Conservation (phyloP, 768 basidiomycete species). For the Suillus hirtellus region DNA sequence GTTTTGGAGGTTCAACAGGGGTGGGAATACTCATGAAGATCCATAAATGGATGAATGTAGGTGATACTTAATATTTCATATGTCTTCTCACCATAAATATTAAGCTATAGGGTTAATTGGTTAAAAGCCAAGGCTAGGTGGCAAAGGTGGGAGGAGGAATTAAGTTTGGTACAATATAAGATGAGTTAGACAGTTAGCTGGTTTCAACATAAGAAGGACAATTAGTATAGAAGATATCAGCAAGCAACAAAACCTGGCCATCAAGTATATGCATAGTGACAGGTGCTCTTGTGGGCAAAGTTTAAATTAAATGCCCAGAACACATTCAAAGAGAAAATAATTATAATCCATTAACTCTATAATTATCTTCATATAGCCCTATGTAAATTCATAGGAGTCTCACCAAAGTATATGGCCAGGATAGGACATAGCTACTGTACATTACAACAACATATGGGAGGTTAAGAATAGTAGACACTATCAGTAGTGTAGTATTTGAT, state of each 20-base stretch:
- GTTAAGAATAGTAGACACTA: too few relatives aligned
- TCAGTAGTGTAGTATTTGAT: too few relatives aligned
- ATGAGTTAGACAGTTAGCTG: slow-evolving; percentile 21
- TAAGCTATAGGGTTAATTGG: slow-evolving; percentile 9
- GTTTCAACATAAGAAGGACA: slow-evolving; percentile 2
- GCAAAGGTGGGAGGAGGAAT: slow-evolving; percentile 23
- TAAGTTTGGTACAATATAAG: slow-evolving; percentile 17
- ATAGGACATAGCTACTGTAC: too few relatives aligned
- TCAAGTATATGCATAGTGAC: not conserved
- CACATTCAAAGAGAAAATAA: too few relatives aligned
- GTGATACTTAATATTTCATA: slow-evolving; percentile 2
- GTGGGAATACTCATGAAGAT: not conserved
- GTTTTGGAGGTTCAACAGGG: not conserved
- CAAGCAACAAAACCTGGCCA: not conserved
- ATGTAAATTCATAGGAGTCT: too few relatives aligned
- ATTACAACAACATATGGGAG: too few relatives aligned
- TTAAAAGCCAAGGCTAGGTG: slow-evolving; percentile 19
- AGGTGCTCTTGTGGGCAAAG: not conserved
- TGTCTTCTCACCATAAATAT: not conserved
- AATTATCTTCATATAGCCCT: too few relatives aligned
- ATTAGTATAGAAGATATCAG: slow-evolving; percentile 1
- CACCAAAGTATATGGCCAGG: too few relatives aligned
- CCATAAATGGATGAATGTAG: slow-evolving; percentile 5
- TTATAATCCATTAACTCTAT: too few relatives aligned
- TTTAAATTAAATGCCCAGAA: too few relatives aligned